Base-by-base conservation (phyloP, 2,329 filamentous ascomycete genomes). In the Aspergillus oerlinghausenensis region DNA sequence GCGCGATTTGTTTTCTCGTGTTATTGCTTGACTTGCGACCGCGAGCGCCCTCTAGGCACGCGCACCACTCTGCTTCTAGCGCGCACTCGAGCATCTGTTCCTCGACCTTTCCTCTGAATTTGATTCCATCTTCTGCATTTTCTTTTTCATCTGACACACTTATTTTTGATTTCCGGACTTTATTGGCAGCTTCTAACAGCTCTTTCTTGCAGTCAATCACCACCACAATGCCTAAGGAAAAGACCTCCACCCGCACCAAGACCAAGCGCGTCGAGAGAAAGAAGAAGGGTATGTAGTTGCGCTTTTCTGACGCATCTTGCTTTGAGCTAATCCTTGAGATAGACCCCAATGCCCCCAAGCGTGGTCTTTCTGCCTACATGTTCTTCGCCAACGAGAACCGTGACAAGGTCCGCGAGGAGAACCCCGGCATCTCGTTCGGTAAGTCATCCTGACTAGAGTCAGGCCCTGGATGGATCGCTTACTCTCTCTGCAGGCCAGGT, bases 301-400 rank as follows among this genome's bases (percentile, higher is more conserved):
- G 19, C 55, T 11, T 17, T 42, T 53, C 53, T 45, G 53, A 52
- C 29, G 26, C 38, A 9, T 14, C 50, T 43, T 40, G 14, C n/a
- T 23, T 23, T 11, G n/a, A 56, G 60, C 65, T 69, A 50, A 66
- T 49, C 32, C 45, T 6, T n/a, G 38, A 43, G 17, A 8, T 70
- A 96, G 92, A 97, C 79, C 92, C 92, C 79, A 97, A 97, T 80
- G 93, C 92, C 60, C 94, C 94, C 77, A 99, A 97, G 92, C 92
- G 94, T 79, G 94, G 93, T 82, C 90, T 99, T 51, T 97, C 94
- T 54, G 94, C 94, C 63, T 99, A 99, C 87, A 99, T 99, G 94
- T 97, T 97, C 88, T 99, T 97, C 77, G 94, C 94, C 86, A 97
- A 97, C 74, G 94, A 97, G 80, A 91, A 97, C 81, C 92, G 94